These are phyloP conservation scores for Calonectria crousiana DNA, from an alignment of 2,329 filamentous ascomycete species.

Conservation along the genomic window DNA sequence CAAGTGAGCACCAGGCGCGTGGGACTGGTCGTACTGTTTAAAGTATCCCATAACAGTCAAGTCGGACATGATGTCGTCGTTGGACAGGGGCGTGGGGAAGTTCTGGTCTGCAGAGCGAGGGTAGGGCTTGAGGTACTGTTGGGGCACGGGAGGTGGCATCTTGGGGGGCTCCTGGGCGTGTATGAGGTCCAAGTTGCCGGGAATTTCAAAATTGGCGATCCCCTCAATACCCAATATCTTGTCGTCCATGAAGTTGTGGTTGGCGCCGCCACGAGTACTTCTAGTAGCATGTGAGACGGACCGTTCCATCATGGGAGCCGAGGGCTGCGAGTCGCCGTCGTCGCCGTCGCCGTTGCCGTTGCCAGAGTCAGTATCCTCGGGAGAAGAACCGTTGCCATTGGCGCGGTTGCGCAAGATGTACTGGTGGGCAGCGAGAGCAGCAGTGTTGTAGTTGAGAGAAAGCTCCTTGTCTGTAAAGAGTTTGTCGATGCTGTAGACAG, in stretches of 20 bases:
- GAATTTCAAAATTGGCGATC: constrained; percentile 69
- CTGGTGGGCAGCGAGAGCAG: constrained; percentile 72
- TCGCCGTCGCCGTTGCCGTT: constrained; percentile 64
- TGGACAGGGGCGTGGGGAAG: constrained; percentile 63
- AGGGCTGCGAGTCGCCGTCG: constrained; percentile 59
- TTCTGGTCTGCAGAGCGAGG: constrained; percentile 67
- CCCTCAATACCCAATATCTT: constrained; percentile 71
- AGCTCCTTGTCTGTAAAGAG: constrained; percentile 79
- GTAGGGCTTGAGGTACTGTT: constrained; percentile 70
- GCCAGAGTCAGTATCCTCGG: constrained; percentile 66
- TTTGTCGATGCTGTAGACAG: constrained; percentile 76
- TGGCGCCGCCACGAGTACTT: constrained; percentile 68
- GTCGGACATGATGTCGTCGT: constrained; percentile 67
- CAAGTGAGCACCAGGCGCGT: constrained; percentile 69
- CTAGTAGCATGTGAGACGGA: constrained; percentile 74
- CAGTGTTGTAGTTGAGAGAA: constrained; percentile 72
- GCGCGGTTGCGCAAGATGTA: constrained; percentile 70
- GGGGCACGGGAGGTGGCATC: constrained; percentile 68
- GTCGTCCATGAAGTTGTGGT: constrained; percentile 69
- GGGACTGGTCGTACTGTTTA: constrained; percentile 65
- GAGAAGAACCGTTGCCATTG: constrained; percentile 63
- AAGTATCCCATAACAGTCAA: constrained; percentile 70
- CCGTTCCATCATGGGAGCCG: constrained; percentile 71
- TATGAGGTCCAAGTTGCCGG: constrained; percentile 69
- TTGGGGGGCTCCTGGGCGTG: constrained; percentile 67